Base-by-base conservation (phyloP, 129 eudicot genomes). In the Arctium minus region DNA sequence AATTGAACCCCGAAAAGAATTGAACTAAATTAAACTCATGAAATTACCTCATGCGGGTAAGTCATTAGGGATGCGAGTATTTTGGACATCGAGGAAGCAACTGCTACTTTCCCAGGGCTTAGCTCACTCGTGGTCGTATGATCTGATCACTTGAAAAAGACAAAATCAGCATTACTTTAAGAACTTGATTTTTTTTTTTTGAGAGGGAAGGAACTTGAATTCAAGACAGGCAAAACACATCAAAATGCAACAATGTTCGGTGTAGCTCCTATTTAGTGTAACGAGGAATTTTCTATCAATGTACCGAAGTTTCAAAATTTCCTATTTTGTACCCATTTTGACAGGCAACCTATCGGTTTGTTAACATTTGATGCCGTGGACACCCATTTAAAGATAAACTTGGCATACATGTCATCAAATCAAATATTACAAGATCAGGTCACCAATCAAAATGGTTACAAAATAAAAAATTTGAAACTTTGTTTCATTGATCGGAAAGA, bases 11-110 rank as follows among this genome's bases (percentile, higher is more conserved):
- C 18, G 6, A 36, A 33, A 5, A 72, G 6, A 72, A 72, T n/a
- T 0, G 8, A 37, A 38, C 31, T 18, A 5, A 72, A 72, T n/a
- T 0, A 0, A 37, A 73, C 31, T 18, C 29, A n/a, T 7, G 6
- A 73, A 73, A 73, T 38, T 85, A 90, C 94, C 94, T 92, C 97
- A 50, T 92, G 94, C 3, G 94, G 94, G 78, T 92, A 92, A 44
- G 97, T 90, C 77, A 76, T 79, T 29, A 88, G 32, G 22, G 94
- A 92, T 22, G 97, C 97, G 84, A 86, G 68, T 39, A 92, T 76
- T 88, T 92, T 92, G 3, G 94, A 81, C 64, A 85, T 30, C 84
- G 97, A 85, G 35, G 97, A 92, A 82, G 97, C 94, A 80, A 90
- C 83, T 42, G 94, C 92, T 31, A 89, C 83, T 75, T 87, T 77